phyloP scores from a whole-genome alignment of 805 yeast genomes.

The Hanseniaspora nectarophila region DNA sequence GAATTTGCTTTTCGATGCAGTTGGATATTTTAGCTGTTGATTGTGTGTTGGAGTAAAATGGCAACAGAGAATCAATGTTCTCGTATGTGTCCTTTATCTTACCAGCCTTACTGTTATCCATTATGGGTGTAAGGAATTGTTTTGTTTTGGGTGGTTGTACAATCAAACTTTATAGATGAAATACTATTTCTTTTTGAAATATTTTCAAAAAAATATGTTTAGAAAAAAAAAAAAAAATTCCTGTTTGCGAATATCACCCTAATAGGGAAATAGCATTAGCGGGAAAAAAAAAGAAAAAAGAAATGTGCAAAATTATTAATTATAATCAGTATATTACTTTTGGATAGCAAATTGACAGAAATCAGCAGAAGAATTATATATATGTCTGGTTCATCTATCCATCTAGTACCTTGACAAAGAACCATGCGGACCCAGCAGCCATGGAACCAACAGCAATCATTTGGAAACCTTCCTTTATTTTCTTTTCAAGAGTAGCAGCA shows the following conservation, averaged over 20 bases:
- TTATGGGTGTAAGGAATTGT: background rate
- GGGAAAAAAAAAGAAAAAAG: too few relatives aligned
- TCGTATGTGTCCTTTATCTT: conserved; percentile 28
- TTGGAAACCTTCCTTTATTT: conserved; percentile 68
- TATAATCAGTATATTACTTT: too few relatives aligned
- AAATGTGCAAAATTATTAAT: background rate
- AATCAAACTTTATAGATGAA: too few relatives aligned
- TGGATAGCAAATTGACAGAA: too few relatives aligned
- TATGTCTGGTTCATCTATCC: background rate
- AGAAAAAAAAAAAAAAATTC: too few relatives aligned
- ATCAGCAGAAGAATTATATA: too few relatives aligned
- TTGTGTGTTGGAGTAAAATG: conserved; percentile 74
- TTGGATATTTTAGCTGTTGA: conserved; percentile 55
- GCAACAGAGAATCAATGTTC: conserved; percentile 41
- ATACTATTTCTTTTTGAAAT: too few relatives aligned
- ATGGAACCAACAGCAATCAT: conserved; percentile 94
- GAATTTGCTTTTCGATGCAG: conserved; percentile 39
- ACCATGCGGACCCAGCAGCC: conserved; percentile 97
- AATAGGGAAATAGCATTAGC: background rate
- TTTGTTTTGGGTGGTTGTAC: background rate
- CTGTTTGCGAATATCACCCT: too few relatives aligned
- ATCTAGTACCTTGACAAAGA: conserved; percentile 65
- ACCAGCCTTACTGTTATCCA: background rate
- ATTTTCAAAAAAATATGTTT: background rate
- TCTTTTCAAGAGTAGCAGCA: conserved; percentile 49